Percentiles rank a stretch among this genome's conserved stretches.
These are phyloP conservation scores for Fusarium virguliforme DNA, from an alignment of 2,329 filamentous ascomycete genomes.

Conservation along the genomic window DNA sequence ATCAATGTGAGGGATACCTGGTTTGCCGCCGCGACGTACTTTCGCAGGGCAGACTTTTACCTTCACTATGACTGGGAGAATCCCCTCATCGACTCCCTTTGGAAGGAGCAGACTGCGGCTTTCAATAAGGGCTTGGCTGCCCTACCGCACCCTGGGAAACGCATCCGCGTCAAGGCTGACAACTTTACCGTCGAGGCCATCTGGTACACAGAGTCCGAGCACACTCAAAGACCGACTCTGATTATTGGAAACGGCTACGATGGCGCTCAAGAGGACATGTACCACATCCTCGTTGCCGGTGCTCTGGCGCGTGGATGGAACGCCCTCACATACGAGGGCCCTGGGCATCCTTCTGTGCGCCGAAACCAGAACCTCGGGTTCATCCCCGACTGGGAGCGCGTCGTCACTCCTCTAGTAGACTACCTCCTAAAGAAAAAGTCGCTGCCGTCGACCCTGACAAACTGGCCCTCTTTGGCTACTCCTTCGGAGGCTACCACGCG, in stretches of 20 bases:
- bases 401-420: constrained; percentile 60
- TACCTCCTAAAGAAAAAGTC: constrained; percentile 49
- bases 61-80: constrained; percentile 60
- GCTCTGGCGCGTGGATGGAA: constrained; percentile 61
- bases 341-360: constrained; percentile 60
- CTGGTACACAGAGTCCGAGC: constrained; percentile 51
- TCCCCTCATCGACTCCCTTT: constrained; percentile 58
- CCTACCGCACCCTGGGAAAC: constrained; percentile 56
- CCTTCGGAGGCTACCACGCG: constrained; percentile 60
- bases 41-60: constrained; percentile 61
- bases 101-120: constrained; percentile 55
- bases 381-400: constrained; percentile 61
- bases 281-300: constrained; percentile 55
- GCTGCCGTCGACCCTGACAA: constrained; percentile 53
- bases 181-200: constrained; percentile 58
- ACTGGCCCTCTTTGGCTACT: constrained; percentile 59
- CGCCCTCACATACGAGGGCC: constrained; percentile 63
- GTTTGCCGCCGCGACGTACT: constrained; percentile 62
- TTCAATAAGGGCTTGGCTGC: constrained; percentile 59
- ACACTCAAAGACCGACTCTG: constrained; percentile 55
- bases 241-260: constrained; percentile 63
- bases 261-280: constrained; percentile 61
- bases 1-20: constrained; percentile 48
- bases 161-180: constrained; percentile 51
- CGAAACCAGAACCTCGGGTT: constrained; percentile 61